phyloP scores from a whole-genome alignment of 805 yeast species.

The Spathaspora boniae region DNA sequence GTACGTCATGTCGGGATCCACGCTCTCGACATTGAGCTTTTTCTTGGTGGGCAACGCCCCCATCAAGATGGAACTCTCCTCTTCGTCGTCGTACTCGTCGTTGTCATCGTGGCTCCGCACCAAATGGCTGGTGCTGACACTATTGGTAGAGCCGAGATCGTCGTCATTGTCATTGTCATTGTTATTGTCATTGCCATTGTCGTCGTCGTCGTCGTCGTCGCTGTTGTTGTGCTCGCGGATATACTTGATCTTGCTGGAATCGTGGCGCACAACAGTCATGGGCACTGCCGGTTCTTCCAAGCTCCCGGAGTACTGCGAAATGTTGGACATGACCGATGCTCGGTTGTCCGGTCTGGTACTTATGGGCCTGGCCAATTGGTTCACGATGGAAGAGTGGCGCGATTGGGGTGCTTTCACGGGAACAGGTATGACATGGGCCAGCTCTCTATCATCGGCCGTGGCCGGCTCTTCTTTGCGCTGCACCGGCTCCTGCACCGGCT shows the following conservation, averaged over 20 bases:
- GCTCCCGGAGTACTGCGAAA: constrained; percentile 21
- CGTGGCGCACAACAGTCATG: constrained; percentile 7
- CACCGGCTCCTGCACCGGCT: no score
- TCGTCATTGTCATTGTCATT: not conserved
- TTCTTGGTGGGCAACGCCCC: constrained; percentile 13
- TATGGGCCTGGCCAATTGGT: not conserved
- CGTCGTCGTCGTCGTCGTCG: constrained; percentile 6
- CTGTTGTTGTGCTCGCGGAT: not conserved
- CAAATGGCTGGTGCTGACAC: constrained; percentile 4
- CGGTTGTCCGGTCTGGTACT: constrained; percentile 9
- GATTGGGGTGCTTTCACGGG: not conserved
- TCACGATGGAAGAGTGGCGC: not conserved
- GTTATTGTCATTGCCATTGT: not conserved
- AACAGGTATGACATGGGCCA: no score
- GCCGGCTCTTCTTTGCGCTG: no score
- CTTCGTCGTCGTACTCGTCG: constrained; percentile 5
- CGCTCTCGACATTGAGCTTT: not conserved
- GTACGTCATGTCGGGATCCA: constrained; percentile 27
- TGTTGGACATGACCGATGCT: constrained; percentile 17
- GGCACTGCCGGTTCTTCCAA: constrained; percentile 15
- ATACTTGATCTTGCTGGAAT: constrained; percentile 4
- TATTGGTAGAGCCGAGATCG: not conserved
- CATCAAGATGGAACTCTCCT: constrained; percentile 10
- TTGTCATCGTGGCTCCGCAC: constrained; percentile 1
- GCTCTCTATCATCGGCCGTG: no score